phyloP scores from a whole-genome alignment of 345 rosid species.

The Draba incana region DNA sequence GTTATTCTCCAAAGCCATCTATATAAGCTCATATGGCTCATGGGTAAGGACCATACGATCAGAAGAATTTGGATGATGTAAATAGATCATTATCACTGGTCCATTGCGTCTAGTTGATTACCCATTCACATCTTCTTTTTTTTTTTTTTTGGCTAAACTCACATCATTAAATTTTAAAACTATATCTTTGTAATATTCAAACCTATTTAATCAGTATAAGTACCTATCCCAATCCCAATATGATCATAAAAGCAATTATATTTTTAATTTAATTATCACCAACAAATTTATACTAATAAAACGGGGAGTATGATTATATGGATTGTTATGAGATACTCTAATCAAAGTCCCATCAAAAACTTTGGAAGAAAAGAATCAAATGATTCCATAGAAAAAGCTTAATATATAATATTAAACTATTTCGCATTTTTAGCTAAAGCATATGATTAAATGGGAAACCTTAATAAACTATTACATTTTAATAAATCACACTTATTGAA shows the following conservation, averaged over 20 bases:
- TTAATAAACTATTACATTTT: conserved; percentile 29
- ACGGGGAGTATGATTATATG: conserved; percentile 21
- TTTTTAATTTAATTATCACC: conserved; percentile 23
- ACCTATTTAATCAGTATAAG: not conserved
- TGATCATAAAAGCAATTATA: conserved; percentile 16
- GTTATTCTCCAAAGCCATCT: conserved; percentile 26
- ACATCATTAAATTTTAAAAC: conserved; percentile 30
- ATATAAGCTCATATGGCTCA: conserved; percentile 16
- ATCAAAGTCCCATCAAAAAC: conserved; percentile 41
- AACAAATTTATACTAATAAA: conserved; percentile 27
- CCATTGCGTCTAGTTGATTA: conserved; percentile 33
- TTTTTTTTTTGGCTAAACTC: not conserved
- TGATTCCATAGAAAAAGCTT: conserved; percentile 30
- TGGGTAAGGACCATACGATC: conserved; percentile 34
- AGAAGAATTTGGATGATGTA: conserved; percentile 25
- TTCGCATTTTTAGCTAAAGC: conserved; percentile 42
- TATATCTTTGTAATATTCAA: conserved; percentile 28
- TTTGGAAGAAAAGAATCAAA: conserved; percentile 38
- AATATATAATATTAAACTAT: conserved; percentile 15
- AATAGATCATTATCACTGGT: conserved; percentile 24
- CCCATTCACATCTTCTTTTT: conserved; percentile 23
- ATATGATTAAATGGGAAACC: conserved; percentile 42
- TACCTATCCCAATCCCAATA: conserved; percentile 3
- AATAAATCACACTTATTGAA: conserved; percentile 31
- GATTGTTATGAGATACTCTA: conserved; percentile 40